Conservation (phyloP, 2,329 filamentous ascomycete species). For the Fusarium oligoseptatum region DNA sequence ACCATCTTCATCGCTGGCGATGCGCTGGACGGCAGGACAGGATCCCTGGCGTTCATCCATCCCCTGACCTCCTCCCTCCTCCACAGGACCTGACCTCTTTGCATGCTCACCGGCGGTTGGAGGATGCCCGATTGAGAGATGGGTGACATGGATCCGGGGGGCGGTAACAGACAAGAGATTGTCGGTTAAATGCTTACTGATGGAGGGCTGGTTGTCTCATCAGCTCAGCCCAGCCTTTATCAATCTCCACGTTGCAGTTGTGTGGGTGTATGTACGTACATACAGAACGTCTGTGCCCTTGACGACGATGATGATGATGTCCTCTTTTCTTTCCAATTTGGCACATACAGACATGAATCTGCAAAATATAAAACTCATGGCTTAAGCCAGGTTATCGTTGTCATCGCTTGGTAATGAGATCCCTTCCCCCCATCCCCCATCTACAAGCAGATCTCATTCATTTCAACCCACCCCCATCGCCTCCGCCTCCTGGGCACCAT, state of each 20-base stretch:
- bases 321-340: background rate
- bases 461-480: conserved; percentile 19
- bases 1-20: background rate
- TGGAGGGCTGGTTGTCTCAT: background rate
- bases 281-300: background rate
- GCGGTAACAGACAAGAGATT: background rate
- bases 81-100: background rate
- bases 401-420: conserved; percentile 23
- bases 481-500: conserved; percentile 12
- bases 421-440: background rate
- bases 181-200: background rate
- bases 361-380: background rate
- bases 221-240: conserved; percentile 2
- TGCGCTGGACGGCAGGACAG: background rate
- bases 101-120: background rate
- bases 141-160: conserved; percentile 24
- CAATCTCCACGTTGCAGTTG: conserved; percentile 4
- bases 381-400: background rate
- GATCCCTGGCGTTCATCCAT: conserved; percentile 4
- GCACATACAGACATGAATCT: background rate
- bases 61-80: background rate
- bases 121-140: conserved; percentile 34
- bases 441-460: conserved; percentile 12
- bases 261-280: background rate
- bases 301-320: background rate